Conservation (phyloP, 2,329 filamentous ascomycete species). For the Akanthomyces uredinophilus region DNA sequence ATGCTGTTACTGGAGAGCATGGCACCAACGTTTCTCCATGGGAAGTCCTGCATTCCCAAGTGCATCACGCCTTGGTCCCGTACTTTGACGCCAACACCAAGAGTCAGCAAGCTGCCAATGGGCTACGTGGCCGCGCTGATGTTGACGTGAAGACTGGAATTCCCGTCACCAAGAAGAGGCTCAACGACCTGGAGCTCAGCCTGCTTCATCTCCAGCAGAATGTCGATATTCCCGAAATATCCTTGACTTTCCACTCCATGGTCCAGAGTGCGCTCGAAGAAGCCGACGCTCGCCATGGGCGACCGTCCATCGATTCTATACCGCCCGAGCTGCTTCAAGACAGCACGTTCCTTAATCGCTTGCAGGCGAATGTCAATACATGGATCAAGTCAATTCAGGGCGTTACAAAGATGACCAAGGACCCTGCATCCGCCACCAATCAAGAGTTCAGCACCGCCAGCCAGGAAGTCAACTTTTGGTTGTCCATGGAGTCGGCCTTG, state of each 20-base stretch:
- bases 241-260: conserved; percentile 79
- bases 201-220: conserved; percentile 93
- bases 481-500: conserved; percentile 91
- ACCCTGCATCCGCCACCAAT: conserved; percentile 59
- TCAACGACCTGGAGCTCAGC: conserved; percentile 88
- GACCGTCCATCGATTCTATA: conserved; percentile 74
- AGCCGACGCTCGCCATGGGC: conserved; percentile 59
- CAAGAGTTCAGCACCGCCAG: conserved; percentile 65
- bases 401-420: conserved; percentile 89
- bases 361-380: conserved; percentile 89
- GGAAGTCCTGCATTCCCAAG: conserved; percentile 84
- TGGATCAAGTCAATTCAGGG: conserved; percentile 99
- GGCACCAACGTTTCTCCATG: conserved; percentile 74
- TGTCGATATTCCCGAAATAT: conserved; percentile 91
- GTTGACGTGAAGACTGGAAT: conserved; percentile 91
- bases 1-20: conserved; percentile 62
- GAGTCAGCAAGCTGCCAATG: conserved; percentile 62
- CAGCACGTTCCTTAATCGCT: conserved; percentile 85
- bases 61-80: conserved; percentile 86
- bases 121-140: conserved; percentile 69
- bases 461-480: conserved; percentile 98
- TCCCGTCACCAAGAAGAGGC: conserved; percentile 93
- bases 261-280: conserved; percentile 82
- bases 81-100: conserved; percentile 97
- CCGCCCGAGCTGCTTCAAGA: conserved; percentile 73